These are phyloP conservation scores for Sugiyamaella boreocaroliniensis DNA, from an alignment of 805 yeast species.

Conservation along the genomic window DNA sequence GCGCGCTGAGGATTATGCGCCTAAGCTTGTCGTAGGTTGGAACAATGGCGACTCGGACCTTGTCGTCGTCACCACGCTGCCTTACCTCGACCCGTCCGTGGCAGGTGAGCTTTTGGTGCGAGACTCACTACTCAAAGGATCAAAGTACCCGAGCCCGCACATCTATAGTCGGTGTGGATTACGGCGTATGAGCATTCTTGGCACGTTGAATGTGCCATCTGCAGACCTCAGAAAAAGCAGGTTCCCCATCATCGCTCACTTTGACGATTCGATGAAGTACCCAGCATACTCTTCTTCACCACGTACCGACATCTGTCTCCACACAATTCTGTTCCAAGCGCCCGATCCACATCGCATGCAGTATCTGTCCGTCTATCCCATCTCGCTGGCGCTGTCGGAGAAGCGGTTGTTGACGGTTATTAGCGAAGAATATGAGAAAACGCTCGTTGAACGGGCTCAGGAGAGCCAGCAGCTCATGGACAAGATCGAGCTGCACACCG, in stretches of 20 bases:
- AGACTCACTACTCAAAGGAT: constrained; percentile 16
- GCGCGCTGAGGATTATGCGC: constrained; percentile 9
- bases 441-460: constrained; percentile 23
- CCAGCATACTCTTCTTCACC: constrained; percentile 9
- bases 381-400: constrained; percentile 48
- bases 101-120: constrained; percentile 14
- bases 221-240: constrained; percentile 7
- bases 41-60: constrained; percentile 16
- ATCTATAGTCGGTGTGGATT: constrained; percentile 19
- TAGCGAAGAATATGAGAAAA: constrained; percentile 25
- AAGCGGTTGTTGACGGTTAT: constrained; percentile 22
- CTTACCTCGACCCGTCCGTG: constrained; percentile 16
- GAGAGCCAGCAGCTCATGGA: constrained; percentile 17
- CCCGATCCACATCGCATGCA: constrained; percentile 69
- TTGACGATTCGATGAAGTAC: constrained; percentile 9
- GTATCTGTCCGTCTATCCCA: constrained; percentile 69
- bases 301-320: constrained; percentile 4
- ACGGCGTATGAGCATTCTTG: constrained; percentile 18
- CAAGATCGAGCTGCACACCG: constrained; percentile 19
- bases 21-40: constrained; percentile 24
- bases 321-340: constrained; percentile 54
- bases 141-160: constrained; percentile 10
- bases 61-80: constrained; percentile 24
- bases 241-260: constrained; percentile 7
- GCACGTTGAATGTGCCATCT: constrained; percentile 11